These are phyloP conservation scores for Pisolithus marmoratus DNA, from an alignment of 768 basidiomycete genomes.

Conservation along the genomic window DNA sequence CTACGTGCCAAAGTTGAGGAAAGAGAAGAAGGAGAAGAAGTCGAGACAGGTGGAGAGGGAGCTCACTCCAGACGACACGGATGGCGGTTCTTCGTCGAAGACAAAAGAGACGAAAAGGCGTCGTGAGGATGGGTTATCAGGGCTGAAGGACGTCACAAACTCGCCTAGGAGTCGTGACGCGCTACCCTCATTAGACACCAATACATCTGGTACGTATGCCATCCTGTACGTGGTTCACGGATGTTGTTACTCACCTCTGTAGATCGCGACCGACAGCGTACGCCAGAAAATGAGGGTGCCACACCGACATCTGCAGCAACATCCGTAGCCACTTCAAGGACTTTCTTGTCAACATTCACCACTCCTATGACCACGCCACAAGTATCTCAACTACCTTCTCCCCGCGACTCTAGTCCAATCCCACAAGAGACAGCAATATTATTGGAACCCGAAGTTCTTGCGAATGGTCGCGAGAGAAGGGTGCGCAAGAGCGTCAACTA, in stretches of 20 bases:
- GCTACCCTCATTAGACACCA: conserved; percentile 34
- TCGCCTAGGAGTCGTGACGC: conserved; percentile 36
- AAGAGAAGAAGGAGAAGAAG: conserved; percentile 38
- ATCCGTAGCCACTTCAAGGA: conserved; percentile 30
- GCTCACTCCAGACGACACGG: conserved; percentile 16
- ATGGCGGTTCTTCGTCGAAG: conserved; percentile 18
- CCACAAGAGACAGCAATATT: conserved; percentile 31
- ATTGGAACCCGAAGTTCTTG: conserved; percentile 27
- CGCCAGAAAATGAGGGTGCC: conserved; percentile 31
- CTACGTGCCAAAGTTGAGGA: conserved; percentile 26
- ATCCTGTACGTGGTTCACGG: conserved; percentile 1
- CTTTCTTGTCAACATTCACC: conserved; percentile 37
- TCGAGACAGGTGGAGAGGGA: conserved; percentile 16
- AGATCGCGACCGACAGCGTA: conserved; percentile 34
- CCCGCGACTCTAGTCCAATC: conserved; percentile 44
- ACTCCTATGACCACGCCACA: conserved; percentile 33
- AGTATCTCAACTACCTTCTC: conserved; percentile 41
- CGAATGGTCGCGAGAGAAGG: conserved; percentile 44
- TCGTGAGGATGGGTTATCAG: conserved; percentile 31
- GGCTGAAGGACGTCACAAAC: conserved; percentile 62
- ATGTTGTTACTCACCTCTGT: conserved; percentile 7
- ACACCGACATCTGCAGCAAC: conserved; percentile 32
- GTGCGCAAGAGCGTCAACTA: conserved; percentile 80
- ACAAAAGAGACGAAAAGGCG: conserved; percentile 37
- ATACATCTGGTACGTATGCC: conserved; percentile 28